These are phyloP conservation scores for Zygosaccharomyces siamensis DNA, from an alignment of 805 yeast species.

Conservation along the genomic window DNA sequence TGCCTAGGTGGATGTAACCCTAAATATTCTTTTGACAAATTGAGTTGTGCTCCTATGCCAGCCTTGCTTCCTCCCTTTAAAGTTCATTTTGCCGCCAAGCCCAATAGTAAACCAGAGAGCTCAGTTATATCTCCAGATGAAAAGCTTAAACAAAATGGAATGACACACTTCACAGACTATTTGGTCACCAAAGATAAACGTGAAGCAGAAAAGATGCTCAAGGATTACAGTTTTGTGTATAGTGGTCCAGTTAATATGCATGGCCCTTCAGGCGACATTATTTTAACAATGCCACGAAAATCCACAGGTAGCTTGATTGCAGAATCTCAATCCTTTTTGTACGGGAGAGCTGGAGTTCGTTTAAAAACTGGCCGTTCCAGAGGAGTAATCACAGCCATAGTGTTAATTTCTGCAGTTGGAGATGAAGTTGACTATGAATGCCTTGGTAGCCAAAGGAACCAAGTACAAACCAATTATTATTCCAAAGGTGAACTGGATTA, in stretches of 20 bases:
- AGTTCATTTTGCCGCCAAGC: slow-evolving; percentile 12
- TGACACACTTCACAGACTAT: slow-evolving; percentile 29
- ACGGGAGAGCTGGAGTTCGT: slow-evolving; percentile 66
- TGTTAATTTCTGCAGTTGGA: slow-evolving; percentile 75
- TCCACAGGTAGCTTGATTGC: slow-evolving; percentile 75
- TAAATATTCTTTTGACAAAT: slow-evolving; percentile 53
- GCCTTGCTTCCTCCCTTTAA: slow-evolving; percentile 41
- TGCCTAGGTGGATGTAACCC: slow-evolving; percentile 92
- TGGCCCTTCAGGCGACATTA: slow-evolving; percentile 41
- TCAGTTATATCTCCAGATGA: slow-evolving; percentile 1
- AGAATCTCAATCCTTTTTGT: slow-evolving; percentile 74
- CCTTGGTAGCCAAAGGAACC: slow-evolving; percentile 63
- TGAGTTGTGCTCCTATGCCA: slow-evolving; percentile 83
- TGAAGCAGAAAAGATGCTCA: slow-evolving; percentile 57
- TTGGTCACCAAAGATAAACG: slow-evolving; percentile 32
- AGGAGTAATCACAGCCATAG: slow-evolving; percentile 84
- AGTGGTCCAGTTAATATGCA: slow-evolving; percentile 49
- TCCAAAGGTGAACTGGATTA: slow-evolving; percentile 68
- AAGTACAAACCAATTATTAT: slow-evolving; percentile 76
- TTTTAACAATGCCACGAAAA: slow-evolving; percentile 75
- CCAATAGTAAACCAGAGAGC: slow-evolving; percentile 7
- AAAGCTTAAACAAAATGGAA: slow-evolving; percentile 18
- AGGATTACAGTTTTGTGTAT: slow-evolving; percentile 59
- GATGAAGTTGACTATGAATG: slow-evolving; percentile 92
- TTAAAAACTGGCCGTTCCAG: slow-evolving; percentile 66